These are phyloP conservation scores for Calocybe gambosa DNA, from an alignment of 1,284 basidiomycete species.

Conservation along the genomic window DNA sequence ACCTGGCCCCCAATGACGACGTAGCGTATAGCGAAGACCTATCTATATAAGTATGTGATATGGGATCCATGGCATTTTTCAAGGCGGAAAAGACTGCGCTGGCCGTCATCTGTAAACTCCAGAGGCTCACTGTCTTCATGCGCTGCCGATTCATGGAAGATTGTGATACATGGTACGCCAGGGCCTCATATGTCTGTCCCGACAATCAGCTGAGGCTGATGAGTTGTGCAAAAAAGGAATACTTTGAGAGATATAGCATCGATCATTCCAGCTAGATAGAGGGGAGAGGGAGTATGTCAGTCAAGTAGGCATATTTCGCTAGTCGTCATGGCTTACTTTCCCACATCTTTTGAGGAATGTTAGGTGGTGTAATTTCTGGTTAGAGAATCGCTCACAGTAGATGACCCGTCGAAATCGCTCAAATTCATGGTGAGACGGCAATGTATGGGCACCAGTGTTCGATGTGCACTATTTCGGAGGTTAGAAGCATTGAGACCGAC, in stretches of 20 bases:
- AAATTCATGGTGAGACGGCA: conserved; percentile 80
- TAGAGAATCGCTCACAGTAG: conserved; percentile 63
- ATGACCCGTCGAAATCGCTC: conserved; percentile 80
- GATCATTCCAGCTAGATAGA: conserved; percentile 66
- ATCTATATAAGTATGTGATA: conserved; percentile 33
- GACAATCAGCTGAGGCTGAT: conserved; percentile 1
- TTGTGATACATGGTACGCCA: conserved; percentile 88
- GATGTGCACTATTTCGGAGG: conserved; percentile 61
- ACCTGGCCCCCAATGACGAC: conserved; percentile 12
- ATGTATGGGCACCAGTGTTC: conserved; percentile 87
- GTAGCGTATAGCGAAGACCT: conserved; percentile 20
- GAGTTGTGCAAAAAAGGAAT: conserved; percentile 2
- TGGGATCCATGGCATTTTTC: conserved; percentile 37
- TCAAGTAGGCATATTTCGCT: too few relatives aligned
- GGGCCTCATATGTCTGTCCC: conserved; percentile 74
- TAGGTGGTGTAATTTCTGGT: conserved; percentile 14
- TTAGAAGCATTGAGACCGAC: neutral
- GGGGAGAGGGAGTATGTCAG: conserved; percentile 6
- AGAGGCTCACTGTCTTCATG: conserved; percentile 77
- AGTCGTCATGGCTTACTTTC: conserved; percentile 51
- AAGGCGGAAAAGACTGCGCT: conserved; percentile 40
- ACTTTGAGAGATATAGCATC: conserved; percentile 78
- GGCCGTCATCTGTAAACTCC: conserved; percentile 46
- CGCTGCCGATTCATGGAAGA: conserved; percentile 78
- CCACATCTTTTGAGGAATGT: conserved; percentile 59